Evolutionary conservation across 192 early-diverging fungal species (phyloP).

Genomic region (Umbelopsis sp.): DNA sequence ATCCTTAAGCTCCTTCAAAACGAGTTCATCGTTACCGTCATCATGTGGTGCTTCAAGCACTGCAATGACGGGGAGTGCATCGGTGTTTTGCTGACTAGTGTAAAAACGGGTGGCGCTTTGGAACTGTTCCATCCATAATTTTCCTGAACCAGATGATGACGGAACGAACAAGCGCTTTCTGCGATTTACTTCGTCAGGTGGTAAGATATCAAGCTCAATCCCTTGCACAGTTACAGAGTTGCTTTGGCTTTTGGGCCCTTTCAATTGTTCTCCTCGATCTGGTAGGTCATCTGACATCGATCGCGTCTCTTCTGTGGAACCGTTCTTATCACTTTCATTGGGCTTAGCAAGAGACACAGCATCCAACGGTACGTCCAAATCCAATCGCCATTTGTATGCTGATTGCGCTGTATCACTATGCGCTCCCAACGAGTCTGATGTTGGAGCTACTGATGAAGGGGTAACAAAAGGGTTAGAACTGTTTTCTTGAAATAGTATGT

Average conservation of each 20-base stretch:
- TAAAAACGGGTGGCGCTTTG: neutral
- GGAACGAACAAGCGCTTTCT: neutral
- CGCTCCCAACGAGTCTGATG: neutral
- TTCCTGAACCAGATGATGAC: neutral
- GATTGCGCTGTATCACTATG: neutral
- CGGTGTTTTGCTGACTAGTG: too few relatives aligned
- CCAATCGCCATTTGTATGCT: neutral
- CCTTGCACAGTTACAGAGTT: neutral
- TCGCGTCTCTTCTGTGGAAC: too few relatives aligned
- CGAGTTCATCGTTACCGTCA: neutral
- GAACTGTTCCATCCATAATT: neutral
- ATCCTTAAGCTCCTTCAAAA: neutral
- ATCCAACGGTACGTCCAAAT: neutral
- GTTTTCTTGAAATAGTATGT: too few relatives aligned
- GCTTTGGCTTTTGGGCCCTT: neutral
- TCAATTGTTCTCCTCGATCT: neutral
- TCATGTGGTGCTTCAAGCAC: too few relatives aligned
- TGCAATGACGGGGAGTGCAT: too few relatives aligned
- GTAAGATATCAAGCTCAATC: neutral
- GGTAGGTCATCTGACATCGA: neutral
- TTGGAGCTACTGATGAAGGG: neutral
- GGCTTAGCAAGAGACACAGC: neutral
- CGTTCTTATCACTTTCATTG: too few relatives aligned
- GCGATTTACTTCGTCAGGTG: neutral
- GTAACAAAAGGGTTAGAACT: too few relatives aligned